These are phyloP conservation scores for Neolentinus lepideus DNA, from an alignment of 1,284 basidiomycete genomes.

Conservation along the genomic window DNA sequence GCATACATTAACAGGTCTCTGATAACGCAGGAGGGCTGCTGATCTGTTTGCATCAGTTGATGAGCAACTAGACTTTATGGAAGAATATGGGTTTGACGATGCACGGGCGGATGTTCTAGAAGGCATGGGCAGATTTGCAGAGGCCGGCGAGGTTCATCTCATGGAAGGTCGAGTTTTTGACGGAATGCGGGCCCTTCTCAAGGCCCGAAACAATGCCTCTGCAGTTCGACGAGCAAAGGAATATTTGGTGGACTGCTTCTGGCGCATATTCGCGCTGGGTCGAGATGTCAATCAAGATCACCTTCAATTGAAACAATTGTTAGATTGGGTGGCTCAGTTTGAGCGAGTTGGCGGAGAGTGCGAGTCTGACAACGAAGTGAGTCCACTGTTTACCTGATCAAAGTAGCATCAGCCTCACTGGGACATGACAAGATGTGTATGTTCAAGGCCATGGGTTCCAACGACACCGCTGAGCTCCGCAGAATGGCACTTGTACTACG, in stretches of 20 bases:
- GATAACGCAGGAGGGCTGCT: slow-evolving; percentile 32
- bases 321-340: slow-evolving; percentile 18
- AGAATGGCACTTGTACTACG: slow-evolving; percentile 20
- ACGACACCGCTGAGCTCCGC: slow-evolving; percentile 19
- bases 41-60: slow-evolving; percentile 44
- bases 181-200: slow-evolving; percentile 40
- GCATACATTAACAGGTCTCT: neutral
- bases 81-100: slow-evolving; percentile 46
- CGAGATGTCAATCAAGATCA: slow-evolving; percentile 3
- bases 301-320: slow-evolving; percentile 11
- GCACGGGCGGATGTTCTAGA: slow-evolving; percentile 45
- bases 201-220: slow-evolving; percentile 13
- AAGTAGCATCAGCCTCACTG: neutral
- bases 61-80: slow-evolving; percentile 50
- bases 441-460: slow-evolving; percentile 31
- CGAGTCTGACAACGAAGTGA: slow-evolving; percentile 20
- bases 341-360: slow-evolving; percentile 12
- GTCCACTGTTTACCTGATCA: slow-evolving; percentile 1
- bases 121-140: slow-evolving; percentile 30
- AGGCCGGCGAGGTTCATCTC: slow-evolving; percentile 52
- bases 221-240: slow-evolving; percentile 11
- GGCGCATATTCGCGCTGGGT: neutral
- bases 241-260: neutral
- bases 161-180: slow-evolving; percentile 39
- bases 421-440: slow-evolving; percentile 23